These are phyloP conservation scores for Penicillium macrosclerotiorum DNA, from an alignment of 495 filamentous ascomycete genomes.

Conservation along the genomic window DNA sequence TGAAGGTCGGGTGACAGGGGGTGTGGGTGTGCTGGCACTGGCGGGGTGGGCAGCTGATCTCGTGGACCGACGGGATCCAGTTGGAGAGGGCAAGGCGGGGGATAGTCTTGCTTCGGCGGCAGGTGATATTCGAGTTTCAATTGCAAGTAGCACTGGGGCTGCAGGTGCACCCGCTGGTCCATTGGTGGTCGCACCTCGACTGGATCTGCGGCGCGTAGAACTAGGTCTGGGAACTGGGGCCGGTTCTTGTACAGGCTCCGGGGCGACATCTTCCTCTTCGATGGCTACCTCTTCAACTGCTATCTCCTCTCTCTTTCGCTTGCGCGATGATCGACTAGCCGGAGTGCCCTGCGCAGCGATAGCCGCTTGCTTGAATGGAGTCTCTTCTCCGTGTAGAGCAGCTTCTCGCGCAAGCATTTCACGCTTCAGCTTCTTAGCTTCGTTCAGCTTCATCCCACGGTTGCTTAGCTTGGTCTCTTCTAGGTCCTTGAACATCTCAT, in stretches of 20 bases:
- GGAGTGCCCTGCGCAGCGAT: conserved; percentile 16
- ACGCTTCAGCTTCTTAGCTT: conserved; percentile 87
- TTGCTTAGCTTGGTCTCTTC: conserved; percentile 63
- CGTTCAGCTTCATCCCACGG: conserved; percentile 86
- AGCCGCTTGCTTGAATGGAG: conserved; percentile 1
- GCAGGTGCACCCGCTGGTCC: conserved; percentile 24
- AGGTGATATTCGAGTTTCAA: conserved; percentile 11
- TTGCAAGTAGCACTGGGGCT: too few relatives aligned
- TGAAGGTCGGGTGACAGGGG: conserved; percentile 38
- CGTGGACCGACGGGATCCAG: conserved; percentile 26
- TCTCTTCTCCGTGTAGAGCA: conserved; percentile 38
- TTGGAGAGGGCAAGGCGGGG: conserved; percentile 27
- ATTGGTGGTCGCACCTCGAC: conserved; percentile 44
- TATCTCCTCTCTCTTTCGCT: conserved; percentile 26
- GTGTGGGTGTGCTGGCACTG: conserved; percentile 28
- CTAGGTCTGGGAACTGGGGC: not conserved
- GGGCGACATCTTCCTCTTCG: not conserved
- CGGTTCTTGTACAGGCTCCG: not conserved
- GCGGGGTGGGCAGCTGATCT: conserved; percentile 12
- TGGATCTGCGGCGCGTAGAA: conserved; percentile 20
- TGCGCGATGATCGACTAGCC: conserved; percentile 24
- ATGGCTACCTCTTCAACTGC: conserved; percentile 3
- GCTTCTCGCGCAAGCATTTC: conserved; percentile 68
- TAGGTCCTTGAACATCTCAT: conserved; percentile 47
- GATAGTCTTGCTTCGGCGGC: conserved; percentile 20